Percentiles rank a stretch among this genome's conserved stretches.
phyloP scores from a whole-genome alignment of 2,329 filamentous ascomycete species.

The Metarhizium brunneum region DNA sequence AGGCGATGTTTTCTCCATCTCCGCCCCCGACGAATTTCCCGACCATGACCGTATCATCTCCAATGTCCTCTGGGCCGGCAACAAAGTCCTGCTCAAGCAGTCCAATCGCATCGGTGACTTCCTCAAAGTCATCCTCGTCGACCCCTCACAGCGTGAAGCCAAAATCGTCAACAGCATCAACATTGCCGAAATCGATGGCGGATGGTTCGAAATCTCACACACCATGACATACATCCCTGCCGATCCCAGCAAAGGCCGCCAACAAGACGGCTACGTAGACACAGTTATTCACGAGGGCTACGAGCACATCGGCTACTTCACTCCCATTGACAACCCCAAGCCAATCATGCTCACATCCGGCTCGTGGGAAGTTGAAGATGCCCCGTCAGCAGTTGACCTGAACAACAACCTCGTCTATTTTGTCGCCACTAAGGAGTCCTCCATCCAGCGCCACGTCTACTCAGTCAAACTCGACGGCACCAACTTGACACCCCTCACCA shows the following conservation, averaged over 20 bases:
- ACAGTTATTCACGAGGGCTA: constrained; percentile 77
- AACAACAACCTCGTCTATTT: constrained; percentile 87
- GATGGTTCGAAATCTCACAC: constrained; percentile 94
- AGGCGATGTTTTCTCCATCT: constrained; percentile 69
- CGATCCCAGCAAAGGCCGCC: constrained; percentile 64
- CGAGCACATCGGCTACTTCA: constrained; percentile 90
- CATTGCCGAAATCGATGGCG: constrained; percentile 78
- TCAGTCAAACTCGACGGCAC: constrained; percentile 77
- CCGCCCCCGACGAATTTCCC: constrained; percentile 66
- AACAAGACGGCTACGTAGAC: constrained; percentile 86
- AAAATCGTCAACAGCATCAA: constrained; percentile 73
- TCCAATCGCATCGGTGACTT: constrained; percentile 91
- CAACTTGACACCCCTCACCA: constrained; percentile 62
- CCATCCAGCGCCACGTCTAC: constrained; percentile 87
- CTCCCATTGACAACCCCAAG: constrained; percentile 72
- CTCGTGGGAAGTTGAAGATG: constrained; percentile 83
- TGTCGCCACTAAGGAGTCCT: constrained; percentile 73
- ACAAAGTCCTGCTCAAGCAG: constrained; percentile 77
- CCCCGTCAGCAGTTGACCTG: constrained; percentile 76
- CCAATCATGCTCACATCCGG: constrained; percentile 82
- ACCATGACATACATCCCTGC: constrained; percentile 79
- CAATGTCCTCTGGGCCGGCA: constrained; percentile 83
- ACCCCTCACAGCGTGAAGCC: constrained; percentile 63
- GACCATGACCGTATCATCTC: constrained; percentile 85
- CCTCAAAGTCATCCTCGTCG: constrained; percentile 79